A percentile compares a stretch with the other conserved stretches of the same genome.
These are phyloP conservation scores for Candida suzukii DNA, from an alignment of 805 yeast genomes.

Conservation along the genomic window DNA sequence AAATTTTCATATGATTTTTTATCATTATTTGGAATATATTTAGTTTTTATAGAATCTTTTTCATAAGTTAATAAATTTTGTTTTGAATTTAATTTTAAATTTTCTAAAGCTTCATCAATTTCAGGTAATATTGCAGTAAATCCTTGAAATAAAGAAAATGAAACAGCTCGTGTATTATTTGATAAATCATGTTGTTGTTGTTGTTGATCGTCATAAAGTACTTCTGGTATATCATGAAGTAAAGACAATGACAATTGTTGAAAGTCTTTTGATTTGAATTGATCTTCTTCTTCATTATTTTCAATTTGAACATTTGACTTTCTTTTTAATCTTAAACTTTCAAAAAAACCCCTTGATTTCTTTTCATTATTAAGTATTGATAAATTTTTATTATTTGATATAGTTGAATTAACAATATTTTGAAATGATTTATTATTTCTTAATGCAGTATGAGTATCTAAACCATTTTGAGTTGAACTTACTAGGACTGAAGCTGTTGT, in stretches of 20 bases:
- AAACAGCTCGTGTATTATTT: conserved; percentile 2
- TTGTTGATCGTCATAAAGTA: conserved; percentile 5
- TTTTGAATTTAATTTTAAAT: conserved; percentile 12
- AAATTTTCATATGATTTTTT: too few relatives aligned
- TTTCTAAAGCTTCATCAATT: conserved; percentile 34
- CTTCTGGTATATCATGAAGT: conserved; percentile 44
- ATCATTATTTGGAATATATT: too few relatives aligned
- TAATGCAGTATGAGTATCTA: conserved; percentile 12
- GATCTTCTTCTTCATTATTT: conserved; percentile 2
- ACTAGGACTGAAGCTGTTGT: conserved; percentile 51
- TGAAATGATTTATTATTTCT: conserved; percentile 28
- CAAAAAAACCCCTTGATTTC: too few relatives aligned
- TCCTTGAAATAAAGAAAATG: conserved; percentile 61
- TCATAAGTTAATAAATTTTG: conserved; percentile 10
- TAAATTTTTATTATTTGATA: conserved; percentile 22
- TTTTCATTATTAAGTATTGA: too few relatives aligned
- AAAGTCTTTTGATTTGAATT: conserved; percentile 23
- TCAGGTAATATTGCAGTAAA: conserved; percentile 53
- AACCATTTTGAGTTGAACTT: conserved; percentile 15
- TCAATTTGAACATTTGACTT: too few relatives aligned
- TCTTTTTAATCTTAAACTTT: too few relatives aligned
- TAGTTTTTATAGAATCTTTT: too few relatives aligned
- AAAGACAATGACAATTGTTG: conserved; percentile 56
- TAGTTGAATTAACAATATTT: conserved; percentile 38
- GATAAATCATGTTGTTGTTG: background rate